These are phyloP conservation scores for Penicillium sp. DNA, from an alignment of 2,329 filamentous ascomycete genomes.

Conservation along the genomic window DNA sequence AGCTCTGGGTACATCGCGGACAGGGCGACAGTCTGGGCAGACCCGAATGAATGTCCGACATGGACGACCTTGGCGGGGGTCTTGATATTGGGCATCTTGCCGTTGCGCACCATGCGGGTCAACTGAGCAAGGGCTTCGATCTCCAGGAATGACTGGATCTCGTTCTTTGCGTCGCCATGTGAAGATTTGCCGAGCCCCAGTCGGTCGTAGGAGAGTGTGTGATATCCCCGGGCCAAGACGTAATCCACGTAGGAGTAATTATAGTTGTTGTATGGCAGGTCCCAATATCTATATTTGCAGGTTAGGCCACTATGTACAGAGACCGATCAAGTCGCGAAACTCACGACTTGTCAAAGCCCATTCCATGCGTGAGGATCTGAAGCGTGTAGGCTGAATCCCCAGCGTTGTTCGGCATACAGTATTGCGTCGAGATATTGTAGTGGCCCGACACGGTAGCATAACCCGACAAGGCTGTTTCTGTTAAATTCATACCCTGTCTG, in stretches of 20 bases:
- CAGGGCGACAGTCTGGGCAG: conserved; percentile 32
- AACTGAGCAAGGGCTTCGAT: conserved; percentile 39
- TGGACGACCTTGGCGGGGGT: conserved; percentile 37
- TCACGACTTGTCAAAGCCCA: conserved; percentile 33
- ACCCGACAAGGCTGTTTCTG: conserved; percentile 14
- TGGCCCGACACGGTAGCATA: conserved; percentile 15
- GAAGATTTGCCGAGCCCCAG: conserved; percentile 38
- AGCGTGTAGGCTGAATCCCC: conserved; percentile 11
- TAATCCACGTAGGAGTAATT: conserved; percentile 40
- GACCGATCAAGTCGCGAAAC: background rate
- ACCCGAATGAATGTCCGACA: conserved; percentile 40
- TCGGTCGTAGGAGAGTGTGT: conserved; percentile 42
- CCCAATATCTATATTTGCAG: conserved; percentile 32
- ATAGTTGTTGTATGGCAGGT: conserved; percentile 28
- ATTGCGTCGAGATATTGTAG: conserved; percentile 17
- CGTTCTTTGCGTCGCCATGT: conserved; percentile 39
- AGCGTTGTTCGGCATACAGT: conserved; percentile 9
- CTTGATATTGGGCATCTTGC: conserved; percentile 28
- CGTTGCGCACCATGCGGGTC: conserved; percentile 37
- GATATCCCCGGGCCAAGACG: conserved; percentile 36
- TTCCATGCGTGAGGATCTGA: conserved; percentile 42
- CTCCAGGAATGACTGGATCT: conserved; percentile 41
- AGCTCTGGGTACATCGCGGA: conserved; percentile 33
- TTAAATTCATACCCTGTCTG: conserved; percentile 14
- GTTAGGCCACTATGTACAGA: background rate